These are phyloP conservation scores for Boletus coccyginus DNA, from an alignment of 768 basidiomycete species.

Conservation along the genomic window DNA sequence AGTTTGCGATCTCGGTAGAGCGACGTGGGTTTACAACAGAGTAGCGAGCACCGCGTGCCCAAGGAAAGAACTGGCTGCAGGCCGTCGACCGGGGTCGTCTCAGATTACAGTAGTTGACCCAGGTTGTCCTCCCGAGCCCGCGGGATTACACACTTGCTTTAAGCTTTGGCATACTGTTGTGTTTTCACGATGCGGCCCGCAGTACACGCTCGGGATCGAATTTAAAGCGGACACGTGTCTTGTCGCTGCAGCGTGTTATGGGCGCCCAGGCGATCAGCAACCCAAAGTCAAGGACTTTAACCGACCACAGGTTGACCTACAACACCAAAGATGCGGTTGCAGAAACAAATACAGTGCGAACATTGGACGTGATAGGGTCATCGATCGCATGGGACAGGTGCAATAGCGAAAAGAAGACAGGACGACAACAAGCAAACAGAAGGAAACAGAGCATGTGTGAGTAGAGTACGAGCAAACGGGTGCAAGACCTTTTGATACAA, in stretches of 20 bases:
- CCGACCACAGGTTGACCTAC: conserved; percentile 2
- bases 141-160: neutral
- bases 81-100: no score
- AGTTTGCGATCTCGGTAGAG: neutral
- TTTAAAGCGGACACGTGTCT: neutral
- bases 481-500: conserved; percentile 19
- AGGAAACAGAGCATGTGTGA: conserved; percentile 2
- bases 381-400: conserved; percentile 7
- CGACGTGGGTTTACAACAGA: neutral
- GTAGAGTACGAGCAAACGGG: conserved; percentile 11
- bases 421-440: conserved; percentile 5
- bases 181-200: neutral
- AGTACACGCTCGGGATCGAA: neutral
- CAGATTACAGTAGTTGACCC: no score
- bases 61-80: neutral
- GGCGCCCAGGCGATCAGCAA: conserved; percentile 1
- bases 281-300: neutral
- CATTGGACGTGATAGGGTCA: conserved; percentile 10
- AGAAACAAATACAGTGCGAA: conserved; percentile 13
- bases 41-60: neutral
- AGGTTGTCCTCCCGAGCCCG: neutral
- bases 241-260: neutral
- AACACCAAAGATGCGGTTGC: neutral
- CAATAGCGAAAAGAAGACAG: conserved; percentile 5
- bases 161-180: neutral